Conservation (phyloP, 2,329 filamentous ascomycete species). For the Chaetomium globosum region DNA sequence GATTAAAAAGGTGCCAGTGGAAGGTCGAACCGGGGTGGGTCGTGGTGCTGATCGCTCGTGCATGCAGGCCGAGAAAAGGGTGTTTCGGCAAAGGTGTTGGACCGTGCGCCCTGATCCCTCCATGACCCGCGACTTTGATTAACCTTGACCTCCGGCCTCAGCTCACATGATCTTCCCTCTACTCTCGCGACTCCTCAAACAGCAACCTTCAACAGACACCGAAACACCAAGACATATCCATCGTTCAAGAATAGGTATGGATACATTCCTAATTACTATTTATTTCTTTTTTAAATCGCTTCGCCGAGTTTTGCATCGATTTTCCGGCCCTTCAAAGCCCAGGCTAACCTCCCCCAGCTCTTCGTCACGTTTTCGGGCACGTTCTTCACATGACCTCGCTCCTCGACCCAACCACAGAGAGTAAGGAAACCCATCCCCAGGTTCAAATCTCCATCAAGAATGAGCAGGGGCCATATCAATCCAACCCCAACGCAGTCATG, state of each 20-base stretch:
- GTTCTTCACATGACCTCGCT: slow-evolving; percentile 39
- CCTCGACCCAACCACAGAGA: slow-evolving; percentile 31
- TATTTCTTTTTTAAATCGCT: slow-evolving; percentile 19
- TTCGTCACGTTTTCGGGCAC: slow-evolving; percentile 39
- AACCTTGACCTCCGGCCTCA: slow-evolving; percentile 30
- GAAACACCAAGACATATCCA: slow-evolving; percentile 22
- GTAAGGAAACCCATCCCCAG: slow-evolving; percentile 26
- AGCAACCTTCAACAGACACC: slow-evolving; percentile 22
- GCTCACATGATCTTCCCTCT: slow-evolving; percentile 39
- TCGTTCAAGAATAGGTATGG: slow-evolving; percentile 37
- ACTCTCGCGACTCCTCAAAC: slow-evolving; percentile 29
- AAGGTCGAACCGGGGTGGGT: slow-evolving; percentile 1
- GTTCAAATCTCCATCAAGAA: slow-evolving; percentile 17
- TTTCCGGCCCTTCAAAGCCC: slow-evolving; percentile 21
- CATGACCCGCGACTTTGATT: slow-evolving; percentile 30
- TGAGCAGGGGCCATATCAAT: slow-evolving; percentile 12
- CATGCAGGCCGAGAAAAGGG: slow-evolving; percentile 18
- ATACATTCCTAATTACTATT: background rate
- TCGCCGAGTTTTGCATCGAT: slow-evolving; percentile 19
- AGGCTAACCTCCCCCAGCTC: slow-evolving; percentile 32
- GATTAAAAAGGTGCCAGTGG: slow-evolving; percentile 10
- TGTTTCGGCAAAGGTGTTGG: slow-evolving; percentile 29
- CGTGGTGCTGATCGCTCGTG: slow-evolving; percentile 27
- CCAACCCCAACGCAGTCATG: slow-evolving; percentile 4
- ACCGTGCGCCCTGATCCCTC: slow-evolving; percentile 29